Evolutionary conservation across 148 eudicot genomes (phyloP).

Genomic region (Euryodendron excelsum): DNA sequence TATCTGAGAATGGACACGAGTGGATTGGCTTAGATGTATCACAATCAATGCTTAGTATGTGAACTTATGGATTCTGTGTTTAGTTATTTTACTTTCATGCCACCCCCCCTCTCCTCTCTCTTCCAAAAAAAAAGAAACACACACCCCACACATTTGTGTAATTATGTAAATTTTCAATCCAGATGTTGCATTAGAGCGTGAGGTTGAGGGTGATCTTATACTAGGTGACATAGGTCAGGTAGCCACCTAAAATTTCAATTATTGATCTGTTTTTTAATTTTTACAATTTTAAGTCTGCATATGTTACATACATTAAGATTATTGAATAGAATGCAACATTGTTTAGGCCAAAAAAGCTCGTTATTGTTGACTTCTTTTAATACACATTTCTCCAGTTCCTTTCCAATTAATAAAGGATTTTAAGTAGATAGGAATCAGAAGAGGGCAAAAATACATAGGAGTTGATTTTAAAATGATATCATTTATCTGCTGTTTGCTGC

Average conservation of each 20-base stretch:
- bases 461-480: slow-evolving; percentile 2
- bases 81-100: slow-evolving; percentile 1
- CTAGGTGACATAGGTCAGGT: slow-evolving; percentile 98
- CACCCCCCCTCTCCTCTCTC: neutral
- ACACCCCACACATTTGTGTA: too few species aligned
- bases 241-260: neutral
- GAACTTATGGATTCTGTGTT: neutral
- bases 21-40: slow-evolving; percentile 99
- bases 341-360: neutral
- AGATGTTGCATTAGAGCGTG: slow-evolving; percentile 90
- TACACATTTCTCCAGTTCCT: too few species aligned
- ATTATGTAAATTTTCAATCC: slow-evolving; percentile 15
- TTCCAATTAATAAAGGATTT: neutral
- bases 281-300: neutral
- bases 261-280: too few species aligned
- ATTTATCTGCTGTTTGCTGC: neutral
- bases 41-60: slow-evolving; percentile 79
- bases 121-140: too few species aligned
- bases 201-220: slow-evolving; percentile 84
- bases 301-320: neutral
- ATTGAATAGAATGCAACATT: neutral
- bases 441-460: neutral
- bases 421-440: neutral
- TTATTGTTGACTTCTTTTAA: neutral
- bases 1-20: slow-evolving; percentile 80